Conservation (phyloP, 805 yeast genomes). For the Lachancea thermotolerans region DNA sequence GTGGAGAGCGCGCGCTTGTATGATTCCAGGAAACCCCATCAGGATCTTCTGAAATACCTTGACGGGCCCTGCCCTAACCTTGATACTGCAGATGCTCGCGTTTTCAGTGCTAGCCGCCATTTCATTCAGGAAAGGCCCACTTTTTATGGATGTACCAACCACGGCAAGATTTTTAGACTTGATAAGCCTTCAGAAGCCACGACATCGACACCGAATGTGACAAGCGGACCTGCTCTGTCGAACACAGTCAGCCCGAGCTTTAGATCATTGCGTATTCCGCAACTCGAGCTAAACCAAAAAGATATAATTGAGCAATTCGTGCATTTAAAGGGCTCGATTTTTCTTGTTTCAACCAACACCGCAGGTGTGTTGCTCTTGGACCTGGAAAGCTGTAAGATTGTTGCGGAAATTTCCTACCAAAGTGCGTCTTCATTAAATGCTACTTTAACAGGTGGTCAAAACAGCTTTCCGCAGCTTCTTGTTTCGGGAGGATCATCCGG, state of each 20-base stretch:
- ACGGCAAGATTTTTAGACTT: slow-evolving; percentile 1
- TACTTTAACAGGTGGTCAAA: slow-evolving; percentile 3
- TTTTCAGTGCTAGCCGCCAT: not conserved
- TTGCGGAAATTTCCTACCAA: not conserved
- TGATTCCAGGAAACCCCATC: not conserved
- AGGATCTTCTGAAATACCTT: not conserved
- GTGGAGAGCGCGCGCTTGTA: no score
- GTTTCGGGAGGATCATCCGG: slow-evolving; percentile 12
- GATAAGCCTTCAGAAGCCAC: not conserved
- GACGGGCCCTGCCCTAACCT: slow-evolving; percentile 1
- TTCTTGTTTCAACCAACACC: not conserved
- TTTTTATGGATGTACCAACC: slow-evolving; percentile 3
- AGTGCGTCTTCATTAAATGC: slow-evolving; percentile 6
- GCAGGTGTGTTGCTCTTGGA: not conserved
- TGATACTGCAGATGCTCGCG: not conserved
- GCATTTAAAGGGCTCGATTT: not conserved
- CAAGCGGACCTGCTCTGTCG: no score
- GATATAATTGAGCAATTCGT: not conserved
- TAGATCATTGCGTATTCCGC: not conserved
- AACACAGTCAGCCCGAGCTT: not conserved
- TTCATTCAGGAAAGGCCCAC: not conserved
- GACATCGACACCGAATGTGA: no score
- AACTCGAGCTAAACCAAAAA: not conserved
- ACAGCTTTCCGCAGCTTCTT: slow-evolving; percentile 3
- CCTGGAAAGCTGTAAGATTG: not conserved